Conservation (phyloP, 495 filamentous ascomycete species). For the Xylaria intraflava region DNA sequence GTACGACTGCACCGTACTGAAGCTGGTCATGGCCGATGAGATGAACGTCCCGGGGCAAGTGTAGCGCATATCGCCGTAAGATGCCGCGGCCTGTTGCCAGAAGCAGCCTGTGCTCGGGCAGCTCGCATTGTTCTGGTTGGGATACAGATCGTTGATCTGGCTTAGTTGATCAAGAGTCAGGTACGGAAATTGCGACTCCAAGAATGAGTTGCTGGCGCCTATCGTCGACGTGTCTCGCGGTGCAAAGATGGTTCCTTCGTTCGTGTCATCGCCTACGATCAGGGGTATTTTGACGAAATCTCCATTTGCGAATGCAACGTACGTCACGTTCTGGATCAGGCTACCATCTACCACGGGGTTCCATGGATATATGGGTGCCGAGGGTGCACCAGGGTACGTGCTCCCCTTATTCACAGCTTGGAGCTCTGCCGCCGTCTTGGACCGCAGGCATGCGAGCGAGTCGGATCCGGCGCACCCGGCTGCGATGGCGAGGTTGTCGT, state of each 20-base stretch:
- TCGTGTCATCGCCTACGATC: slow-evolving; percentile 64
- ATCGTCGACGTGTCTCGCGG: slow-evolving; percentile 43
- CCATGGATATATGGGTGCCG: slow-evolving; percentile 52
- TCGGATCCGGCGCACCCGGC: slow-evolving; percentile 45
- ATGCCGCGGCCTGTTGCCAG: slow-evolving; percentile 54
- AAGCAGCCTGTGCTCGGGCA: slow-evolving; percentile 44
- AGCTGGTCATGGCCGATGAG: slow-evolving; percentile 35
- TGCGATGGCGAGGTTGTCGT: slow-evolving; percentile 52
- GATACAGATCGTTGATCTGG: slow-evolving; percentile 54
- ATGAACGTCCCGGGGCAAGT: slow-evolving; percentile 59
- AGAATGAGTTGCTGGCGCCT: slow-evolving; percentile 46
- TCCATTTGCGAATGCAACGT: slow-evolving; percentile 49
- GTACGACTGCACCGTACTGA: slow-evolving; percentile 40
- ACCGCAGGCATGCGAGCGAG: slow-evolving; percentile 53
- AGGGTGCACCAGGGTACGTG: slow-evolving; percentile 46
- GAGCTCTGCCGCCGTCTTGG: slow-evolving; percentile 40
- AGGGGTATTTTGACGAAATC: slow-evolving; percentile 61
- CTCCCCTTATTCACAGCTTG: slow-evolving; percentile 48
- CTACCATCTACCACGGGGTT: slow-evolving; percentile 53
- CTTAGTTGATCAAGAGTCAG: slow-evolving; percentile 47
- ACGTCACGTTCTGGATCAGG: slow-evolving; percentile 54
- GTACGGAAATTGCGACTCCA: slow-evolving; percentile 57
- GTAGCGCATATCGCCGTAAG: slow-evolving; percentile 71
- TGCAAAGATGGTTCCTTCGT: slow-evolving; percentile 63
- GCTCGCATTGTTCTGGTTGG: slow-evolving; percentile 31